Conservation (phyloP, 768 basidiomycete genomes). For the Suillus spraguei region DNA sequence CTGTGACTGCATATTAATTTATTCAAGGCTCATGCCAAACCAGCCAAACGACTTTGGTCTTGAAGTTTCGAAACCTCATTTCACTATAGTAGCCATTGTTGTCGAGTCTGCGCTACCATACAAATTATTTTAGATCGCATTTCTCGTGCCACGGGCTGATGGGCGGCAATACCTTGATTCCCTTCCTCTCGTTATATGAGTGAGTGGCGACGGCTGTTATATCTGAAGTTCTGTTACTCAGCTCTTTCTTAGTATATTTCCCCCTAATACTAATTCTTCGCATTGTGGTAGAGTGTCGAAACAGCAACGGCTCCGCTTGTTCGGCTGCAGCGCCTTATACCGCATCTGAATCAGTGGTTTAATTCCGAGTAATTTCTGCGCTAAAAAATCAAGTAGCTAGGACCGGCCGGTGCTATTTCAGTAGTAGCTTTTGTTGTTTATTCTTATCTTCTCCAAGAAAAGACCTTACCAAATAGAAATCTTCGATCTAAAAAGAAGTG, state of each 20-base stretch:
- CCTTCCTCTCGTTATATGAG: conserved; percentile 20
- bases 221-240: background rate
- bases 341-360: background rate
- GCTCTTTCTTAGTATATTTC: conserved; percentile 15
- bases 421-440: background rate
- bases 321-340: background rate
- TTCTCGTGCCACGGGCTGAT: conserved; percentile 16
- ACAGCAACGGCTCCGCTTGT: background rate
- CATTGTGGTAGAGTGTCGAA: conserved; percentile 8
- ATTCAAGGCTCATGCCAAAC: conserved; percentile 9
- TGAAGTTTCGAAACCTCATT: conserved; percentile 8
- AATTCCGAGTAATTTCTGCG: background rate
- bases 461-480: background rate
- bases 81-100: conserved; percentile 10
- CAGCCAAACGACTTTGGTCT: conserved; percentile 9
- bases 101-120: conserved; percentile 21
- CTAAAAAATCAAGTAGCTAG: background rate
- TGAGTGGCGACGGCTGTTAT: background rate
- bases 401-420: background rate
- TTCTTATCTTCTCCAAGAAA: background rate
- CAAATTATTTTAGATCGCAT: conserved; percentile 17
- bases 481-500: background rate
- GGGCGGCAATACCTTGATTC: conserved; percentile 12
- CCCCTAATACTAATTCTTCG: conserved; percentile 22
- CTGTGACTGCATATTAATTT: conserved; percentile 18